Percentiles rank a stretch among this genome's conserved stretches.
phyloP scores from a whole-genome alignment of 2,329 filamentous ascomycete species.

The Diaporthe ilicicola region DNA sequence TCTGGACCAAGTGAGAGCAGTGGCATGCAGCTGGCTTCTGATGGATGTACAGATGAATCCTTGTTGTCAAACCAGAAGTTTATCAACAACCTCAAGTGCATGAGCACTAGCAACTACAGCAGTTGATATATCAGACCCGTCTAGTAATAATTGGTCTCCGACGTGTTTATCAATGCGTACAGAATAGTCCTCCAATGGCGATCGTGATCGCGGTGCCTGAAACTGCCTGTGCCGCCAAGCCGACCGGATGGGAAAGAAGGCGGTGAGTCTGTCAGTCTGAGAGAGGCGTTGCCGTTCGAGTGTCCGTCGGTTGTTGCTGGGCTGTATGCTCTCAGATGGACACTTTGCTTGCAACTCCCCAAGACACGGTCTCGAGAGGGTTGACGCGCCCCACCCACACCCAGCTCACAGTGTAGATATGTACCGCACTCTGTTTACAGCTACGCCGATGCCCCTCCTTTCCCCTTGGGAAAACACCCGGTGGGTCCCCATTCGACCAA shows the following conservation, averaged over 20 bases:
- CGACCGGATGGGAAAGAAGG: background rate
- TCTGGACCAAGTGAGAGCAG: background rate
- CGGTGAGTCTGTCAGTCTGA: background rate
- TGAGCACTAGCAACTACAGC: background rate
- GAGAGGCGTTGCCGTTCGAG: background rate
- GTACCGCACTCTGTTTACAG: no score
- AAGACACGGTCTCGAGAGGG: no score
- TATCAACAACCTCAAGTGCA: background rate
- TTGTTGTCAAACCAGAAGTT: background rate
- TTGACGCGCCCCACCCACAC: constrained; percentile 22
- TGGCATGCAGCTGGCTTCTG: background rate
- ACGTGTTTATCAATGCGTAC: constrained; percentile 9
- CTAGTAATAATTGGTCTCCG: background rate
- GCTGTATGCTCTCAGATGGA: no score
- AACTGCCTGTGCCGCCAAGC: constrained; percentile 12
- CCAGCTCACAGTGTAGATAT: background rate
- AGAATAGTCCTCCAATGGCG: constrained; percentile 12
- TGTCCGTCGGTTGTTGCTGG: no score
- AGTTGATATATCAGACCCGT: background rate
- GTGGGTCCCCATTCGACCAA: constrained; percentile 8
- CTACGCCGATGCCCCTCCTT: constrained; percentile 8
- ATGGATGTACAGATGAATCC: background rate
- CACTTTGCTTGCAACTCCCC: no score
- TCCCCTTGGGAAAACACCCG: constrained; percentile 15
- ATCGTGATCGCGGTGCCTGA: background rate